Evolutionary conservation across 306 rosid genomes (phyloP), one percentile per base, ranked within the genome.

Genomic region (Erythrophleum fordii): DNA sequence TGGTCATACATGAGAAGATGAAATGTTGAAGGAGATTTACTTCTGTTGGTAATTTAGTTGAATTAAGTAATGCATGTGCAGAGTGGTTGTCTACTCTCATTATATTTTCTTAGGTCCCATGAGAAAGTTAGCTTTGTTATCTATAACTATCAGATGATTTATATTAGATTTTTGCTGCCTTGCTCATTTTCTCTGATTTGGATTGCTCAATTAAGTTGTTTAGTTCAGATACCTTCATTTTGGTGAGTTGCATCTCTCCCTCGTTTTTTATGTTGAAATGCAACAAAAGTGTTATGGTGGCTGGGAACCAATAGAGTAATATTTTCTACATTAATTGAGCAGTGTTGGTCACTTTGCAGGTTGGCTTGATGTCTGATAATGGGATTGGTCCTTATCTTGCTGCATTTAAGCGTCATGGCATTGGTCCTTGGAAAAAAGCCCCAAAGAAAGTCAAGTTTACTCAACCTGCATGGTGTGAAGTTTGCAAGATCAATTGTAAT

Each of bases 381-480:
- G 88, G 84, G 34, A 72, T 72, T 37, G 90, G 89, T 29, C 78
- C 91, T 22, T 49, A 76, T 73, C 61, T 81, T 83, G 87, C 90
- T 17, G 88, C 83, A 34, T 82, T 83, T 31, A 78, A 85, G 80
- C 69, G 88, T 58, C 85, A 67, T 12, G 81, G 75, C 28, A 28
- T 72, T 49, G 81, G 87, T 71, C 82, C 75, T 41, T 72, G 58
- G 79, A 58, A 82, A 78, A 64, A 92, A 82, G 46, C 12, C 44
- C 70, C 90, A 79, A 85, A 86, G 77, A 89, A 81, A 82, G 42
- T 46, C 74, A 86, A 88, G 86, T 42, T 84, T 74, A 81, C 76
- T 70, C 94, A 89, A 61, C 81, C 87, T 67, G 88, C 81, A 58
- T 85, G 91, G 92, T 93, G 97, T 76, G 94, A 85, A 51, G 85